phyloP scores from a whole-genome alignment of 2,329 filamentous ascomycete genomes.

The Leptographium galeiforme region DNA sequence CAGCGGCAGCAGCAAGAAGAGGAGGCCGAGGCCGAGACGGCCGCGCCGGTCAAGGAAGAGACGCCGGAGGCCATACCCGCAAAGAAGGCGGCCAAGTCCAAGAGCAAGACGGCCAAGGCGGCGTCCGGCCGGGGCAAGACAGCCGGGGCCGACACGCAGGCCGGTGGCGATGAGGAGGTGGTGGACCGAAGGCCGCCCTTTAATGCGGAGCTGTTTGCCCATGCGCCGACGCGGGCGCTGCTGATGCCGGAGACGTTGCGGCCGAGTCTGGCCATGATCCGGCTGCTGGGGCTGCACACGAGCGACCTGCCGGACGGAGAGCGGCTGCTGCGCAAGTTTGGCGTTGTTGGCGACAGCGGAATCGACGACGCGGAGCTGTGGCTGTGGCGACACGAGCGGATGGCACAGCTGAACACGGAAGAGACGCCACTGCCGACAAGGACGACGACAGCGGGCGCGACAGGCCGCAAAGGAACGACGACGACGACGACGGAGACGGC shows the following conservation, averaged over 20 bases:
- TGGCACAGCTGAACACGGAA: conserved; percentile 40
- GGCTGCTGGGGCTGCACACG: conserved; percentile 26
- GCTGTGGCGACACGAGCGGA: conserved; percentile 42
- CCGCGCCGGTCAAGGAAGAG: conserved; percentile 10
- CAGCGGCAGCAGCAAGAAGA: conserved; percentile 39
- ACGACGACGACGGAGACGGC: conserved; percentile 15
- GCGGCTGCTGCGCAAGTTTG: conserved; percentile 35
- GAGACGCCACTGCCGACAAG: conserved; percentile 8
- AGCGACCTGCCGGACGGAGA: conserved; percentile 35
- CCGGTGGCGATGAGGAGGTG: conserved; percentile 6
- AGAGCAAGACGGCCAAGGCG: background rate
- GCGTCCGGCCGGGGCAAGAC: background rate
- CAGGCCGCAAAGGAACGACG: background rate
- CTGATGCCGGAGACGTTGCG: conserved; percentile 29
- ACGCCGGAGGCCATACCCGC: background rate
- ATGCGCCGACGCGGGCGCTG: conserved; percentile 32
- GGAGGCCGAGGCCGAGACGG: conserved; percentile 24
- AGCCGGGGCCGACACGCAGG: conserved; percentile 8
- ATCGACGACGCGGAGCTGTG: conserved; percentile 39
- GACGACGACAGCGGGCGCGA: background rate
- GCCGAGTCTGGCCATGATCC: conserved; percentile 31
- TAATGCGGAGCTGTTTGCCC: conserved; percentile 29
- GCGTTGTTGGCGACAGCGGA: conserved; percentile 18
- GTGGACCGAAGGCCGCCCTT: conserved; percentile 8
- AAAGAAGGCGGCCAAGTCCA: conserved; percentile 1